Conservation (phyloP, 2,329 filamentous ascomycete genomes). For the Pseudonectria foliicola region DNA sequence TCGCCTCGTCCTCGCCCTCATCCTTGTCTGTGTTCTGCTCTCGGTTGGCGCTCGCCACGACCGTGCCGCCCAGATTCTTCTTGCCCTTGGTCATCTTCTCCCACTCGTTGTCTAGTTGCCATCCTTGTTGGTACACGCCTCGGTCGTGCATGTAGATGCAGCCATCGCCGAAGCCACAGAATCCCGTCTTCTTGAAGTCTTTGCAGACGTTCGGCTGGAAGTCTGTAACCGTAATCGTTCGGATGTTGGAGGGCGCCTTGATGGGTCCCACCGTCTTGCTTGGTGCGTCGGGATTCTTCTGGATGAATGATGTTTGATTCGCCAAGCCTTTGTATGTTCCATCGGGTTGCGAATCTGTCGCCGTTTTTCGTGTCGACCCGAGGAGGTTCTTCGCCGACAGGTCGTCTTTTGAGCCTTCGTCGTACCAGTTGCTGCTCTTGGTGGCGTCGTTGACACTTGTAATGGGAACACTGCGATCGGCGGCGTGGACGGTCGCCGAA, state of each 20-base stretch:
- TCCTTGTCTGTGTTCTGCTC: conserved; percentile 30
- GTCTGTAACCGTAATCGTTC: conserved; percentile 84
- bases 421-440: conserved; percentile 83
- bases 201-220: conserved; percentile 93
- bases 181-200: conserved; percentile 67
- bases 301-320: conserved; percentile 67
- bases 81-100: conserved; percentile 72
- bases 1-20: conserved; percentile 55
- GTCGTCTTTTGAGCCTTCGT: conserved; percentile 54
- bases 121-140: conserved; percentile 81
- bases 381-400: conserved; percentile 47
- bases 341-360: conserved; percentile 36
- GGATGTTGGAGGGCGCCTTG: conserved; percentile 82
- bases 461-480: conserved; percentile 56
- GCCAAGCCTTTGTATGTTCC: conserved; percentile 73
- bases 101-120: conserved; percentile 94
- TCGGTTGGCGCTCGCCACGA: conserved; percentile 53
- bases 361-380: conserved; percentile 43
- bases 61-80: conserved; percentile 53
- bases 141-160: conserved; percentile 70
- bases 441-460: conserved; percentile 77
- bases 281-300: conserved; percentile 71
- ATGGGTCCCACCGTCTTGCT: conserved; percentile 70
- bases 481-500: conserved; percentile 47
- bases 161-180: conserved; percentile 34